These are phyloP conservation scores for Aegilops tauschii DNA, from an alignment of 176 grass and related monocot species.

Conservation along the genomic window DNA sequence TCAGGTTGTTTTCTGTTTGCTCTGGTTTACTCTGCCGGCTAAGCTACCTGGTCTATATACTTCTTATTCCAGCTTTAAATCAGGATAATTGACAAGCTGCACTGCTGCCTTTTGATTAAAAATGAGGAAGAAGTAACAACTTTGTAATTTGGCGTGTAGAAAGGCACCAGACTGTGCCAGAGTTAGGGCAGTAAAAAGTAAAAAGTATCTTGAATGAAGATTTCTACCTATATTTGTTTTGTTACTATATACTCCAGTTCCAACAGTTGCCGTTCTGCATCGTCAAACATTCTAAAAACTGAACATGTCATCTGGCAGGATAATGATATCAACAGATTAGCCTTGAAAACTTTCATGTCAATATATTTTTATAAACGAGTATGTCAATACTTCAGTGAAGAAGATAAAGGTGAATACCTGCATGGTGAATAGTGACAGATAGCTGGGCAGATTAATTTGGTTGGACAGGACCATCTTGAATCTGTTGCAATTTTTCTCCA, in stretches of 20 bases:
- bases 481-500: neutral
- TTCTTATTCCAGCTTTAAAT: neutral
- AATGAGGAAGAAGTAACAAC: constrained; percentile 11
- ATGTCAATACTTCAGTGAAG: neutral
- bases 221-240: constrained; percentile 10
- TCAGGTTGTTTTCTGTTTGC: neutral
- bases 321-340: neutral
- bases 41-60: neutral
- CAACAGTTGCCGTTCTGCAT: neutral
- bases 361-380: constrained; percentile 7
- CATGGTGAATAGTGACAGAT: constrained; percentile 15
- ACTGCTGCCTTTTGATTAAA: neutral
- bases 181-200: constrained; percentile 31
- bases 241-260: neutral
- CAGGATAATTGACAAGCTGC: neutral
- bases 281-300: neutral
- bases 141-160: constrained; percentile 51
- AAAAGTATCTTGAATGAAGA: constrained; percentile 18
- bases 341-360: constrained; percentile 1
- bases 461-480: constrained; percentile 12
- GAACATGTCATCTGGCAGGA: neutral
- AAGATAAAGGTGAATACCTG: neutral
- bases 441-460: neutral
- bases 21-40: neutral
- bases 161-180: constrained; percentile 47